Evolutionary conservation across 139 green algal species (phyloP).

Genomic region (Astrephomene gubernaculifera): DNA sequence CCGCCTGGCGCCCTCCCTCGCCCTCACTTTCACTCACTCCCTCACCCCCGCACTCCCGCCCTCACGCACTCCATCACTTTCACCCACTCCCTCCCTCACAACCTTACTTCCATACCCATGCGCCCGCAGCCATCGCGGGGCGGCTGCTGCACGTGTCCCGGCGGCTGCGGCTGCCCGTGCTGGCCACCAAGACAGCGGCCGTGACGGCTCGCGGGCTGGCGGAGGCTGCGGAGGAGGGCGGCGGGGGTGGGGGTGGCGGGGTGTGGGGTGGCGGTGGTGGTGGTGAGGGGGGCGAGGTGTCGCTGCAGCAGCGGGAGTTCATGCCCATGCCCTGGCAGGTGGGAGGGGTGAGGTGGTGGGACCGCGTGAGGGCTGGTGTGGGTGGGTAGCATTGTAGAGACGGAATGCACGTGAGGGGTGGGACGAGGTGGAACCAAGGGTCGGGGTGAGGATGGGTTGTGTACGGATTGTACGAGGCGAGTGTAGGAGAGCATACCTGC

Average conservation of each 20-base stretch:
- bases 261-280: neutral
- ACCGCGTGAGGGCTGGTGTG: neutral
- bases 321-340: slow-evolving; percentile 45
- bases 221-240: too few species aligned
- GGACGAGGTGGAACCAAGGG: neutral
- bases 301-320: slow-evolving; percentile 37
- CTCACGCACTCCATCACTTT: too few species aligned
- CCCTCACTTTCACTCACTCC: too few species aligned
- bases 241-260: neutral
- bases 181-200: slow-evolving; percentile 24
- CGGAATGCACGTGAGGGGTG: neutral
- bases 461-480: too few species aligned
- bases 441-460: too few species aligned
- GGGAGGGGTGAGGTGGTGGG: neutral
- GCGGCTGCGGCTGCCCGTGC: slow-evolving; percentile 8
- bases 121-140: slow-evolving; percentile 19
- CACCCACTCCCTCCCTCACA: too few species aligned
- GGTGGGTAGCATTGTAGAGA: neutral
- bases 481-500: too few species aligned
- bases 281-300: neutral
- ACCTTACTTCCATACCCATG: slow-evolving; percentile 23
- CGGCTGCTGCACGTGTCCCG: slow-evolving; percentile 8
- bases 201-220: slow-evolving; percentile 11
- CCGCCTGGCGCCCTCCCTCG: too few species aligned
- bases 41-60: too few species aligned